Evolutionary conservation across 1,284 basidiomycete genomes (phyloP), one percentile per base, ranked within the genome.

Genomic region (Papiliotrema terrestris): DNA sequence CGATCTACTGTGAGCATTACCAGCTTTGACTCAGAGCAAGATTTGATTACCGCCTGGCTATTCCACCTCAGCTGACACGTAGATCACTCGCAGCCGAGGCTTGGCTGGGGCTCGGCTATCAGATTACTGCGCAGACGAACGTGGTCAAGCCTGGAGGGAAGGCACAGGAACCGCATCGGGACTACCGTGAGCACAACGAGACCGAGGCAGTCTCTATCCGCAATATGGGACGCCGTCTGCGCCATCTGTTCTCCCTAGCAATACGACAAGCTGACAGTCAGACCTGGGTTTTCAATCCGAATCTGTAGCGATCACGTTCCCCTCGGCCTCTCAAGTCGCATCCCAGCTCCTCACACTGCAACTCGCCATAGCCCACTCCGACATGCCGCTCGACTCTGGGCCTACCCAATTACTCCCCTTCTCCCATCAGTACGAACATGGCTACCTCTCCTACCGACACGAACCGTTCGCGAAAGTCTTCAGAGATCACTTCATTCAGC

Each of bases 341-440:
- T 49, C 48, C n/a, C 60, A 61, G 45, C 42, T 57, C n/a, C 58
- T 62, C 44, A 64, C 62, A 14, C 55, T 64, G 2, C 62, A 64
- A 51, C 29, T 23, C 26, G 62, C 62, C n/a, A 52, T 64, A 25
- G 62, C 62, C 13, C 62, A 64, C 36, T 53, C 60, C 25, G 53
- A 57, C 41, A 61, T 62, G 58, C 57, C 62, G 0, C 25, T 56
- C 26, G 44, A 17, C 15, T 44, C 57, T n/a, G 62, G 62, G 15
- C 62, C 62, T 2, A 64, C 62, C 17, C 53, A 48, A 29, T 46
- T 64, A 15, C 41, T 62, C 13, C 60, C 62, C 6, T 62, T 49
- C 50, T 56, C 53, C 13, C 60, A 64, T n/a, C 47, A 48, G 11
- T 62, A 51, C 49, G 19, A 44, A 2, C 26, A 57, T 9, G 62